Evolutionary conservation across 2,329 filamentous ascomycete genomes (phyloP), one percentile per base, ranked within the genome.

Genomic region (Colletotrichum godetiae): DNA sequence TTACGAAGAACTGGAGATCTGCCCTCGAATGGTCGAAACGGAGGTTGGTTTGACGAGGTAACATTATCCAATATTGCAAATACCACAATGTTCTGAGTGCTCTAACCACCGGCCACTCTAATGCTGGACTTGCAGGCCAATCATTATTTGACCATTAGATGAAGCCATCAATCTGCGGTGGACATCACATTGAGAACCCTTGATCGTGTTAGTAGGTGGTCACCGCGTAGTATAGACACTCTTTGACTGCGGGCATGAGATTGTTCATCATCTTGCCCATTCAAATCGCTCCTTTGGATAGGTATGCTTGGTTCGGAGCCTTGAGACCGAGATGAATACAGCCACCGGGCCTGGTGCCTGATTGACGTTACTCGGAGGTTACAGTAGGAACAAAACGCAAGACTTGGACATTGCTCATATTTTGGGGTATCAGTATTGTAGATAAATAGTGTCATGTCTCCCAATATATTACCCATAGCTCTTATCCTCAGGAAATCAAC

Each of bases 301-400:
- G 59, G 6, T 52, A 53, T 70, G 64, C 31, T 42, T 42, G 31
- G 72, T 71, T 78, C 80, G 79, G 80, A 82, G 76, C 69, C 63
- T 77, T 66, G 63, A 74, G 77, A 66, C 79, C 80, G 80, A 78
- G 78, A 65, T 55, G 61, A 72, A 72, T 68, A 77, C 75, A 67
- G 67, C 61, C 58, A 67, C 73, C 80, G 81, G 81, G 74, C 80
- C 81, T 81, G 71, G 65, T 81, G 80, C 81, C 81, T 82, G 77
- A 82, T 82, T 81, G 78, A 55, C 33, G 12, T 67, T 46, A 27
- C 31, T n/a, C 6, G 4, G 8, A 19, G 31, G 6, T 42, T 11
- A 4, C 13, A 49, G 49, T 15, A 37, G n/a, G 5, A 10, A 7
- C 12, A 4, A n/a, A 33, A 7, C 10, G 12, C 15, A 6, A n/a